Evolutionary conservation across 768 basidiomycete species (phyloP).

Genomic region (Podaxis carcinomalis): DNA sequence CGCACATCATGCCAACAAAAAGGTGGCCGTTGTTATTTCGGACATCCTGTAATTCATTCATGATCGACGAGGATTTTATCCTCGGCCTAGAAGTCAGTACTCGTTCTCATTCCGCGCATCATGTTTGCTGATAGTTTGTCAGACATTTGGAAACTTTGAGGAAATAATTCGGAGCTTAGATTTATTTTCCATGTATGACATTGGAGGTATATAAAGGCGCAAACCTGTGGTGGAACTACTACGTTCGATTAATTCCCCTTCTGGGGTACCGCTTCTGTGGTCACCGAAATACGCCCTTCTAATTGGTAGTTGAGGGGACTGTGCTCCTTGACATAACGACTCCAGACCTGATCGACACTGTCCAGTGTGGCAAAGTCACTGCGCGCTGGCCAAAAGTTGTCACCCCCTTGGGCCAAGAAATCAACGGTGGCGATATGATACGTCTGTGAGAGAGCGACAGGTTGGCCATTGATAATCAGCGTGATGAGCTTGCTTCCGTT

Average conservation of each 20-base stretch:
- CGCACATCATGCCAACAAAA: not conserved
- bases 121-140: not conserved
- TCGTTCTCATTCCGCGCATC: not conserved
- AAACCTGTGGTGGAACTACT: not conserved
- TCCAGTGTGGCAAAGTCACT: constrained; percentile 26
- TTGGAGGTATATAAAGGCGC: not conserved
- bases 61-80: constrained; percentile 8
- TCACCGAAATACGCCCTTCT: constrained; percentile 21
- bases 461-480: constrained; percentile 22
- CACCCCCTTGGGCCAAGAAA: constrained; percentile 31
- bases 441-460: constrained; percentile 21
- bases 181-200: constrained; percentile 8
- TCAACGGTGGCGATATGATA: constrained; percentile 30
- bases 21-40: not conserved
- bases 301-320: constrained; percentile 21
- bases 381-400: constrained; percentile 28
- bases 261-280: constrained; percentile 17
- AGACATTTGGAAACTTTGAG: constrained; percentile 5
- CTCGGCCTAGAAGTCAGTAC: not conserved
- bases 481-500: constrained; percentile 26
- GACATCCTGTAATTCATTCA: not conserved
- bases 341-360: constrained; percentile 28
- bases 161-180: constrained; percentile 2
- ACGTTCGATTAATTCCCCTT: constrained; percentile 12
- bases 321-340: constrained; percentile 23